These are phyloP conservation scores for Ophiocordyceps robertsii DNA, from an alignment of 2,329 filamentous ascomycete species.

Conservation along the genomic window DNA sequence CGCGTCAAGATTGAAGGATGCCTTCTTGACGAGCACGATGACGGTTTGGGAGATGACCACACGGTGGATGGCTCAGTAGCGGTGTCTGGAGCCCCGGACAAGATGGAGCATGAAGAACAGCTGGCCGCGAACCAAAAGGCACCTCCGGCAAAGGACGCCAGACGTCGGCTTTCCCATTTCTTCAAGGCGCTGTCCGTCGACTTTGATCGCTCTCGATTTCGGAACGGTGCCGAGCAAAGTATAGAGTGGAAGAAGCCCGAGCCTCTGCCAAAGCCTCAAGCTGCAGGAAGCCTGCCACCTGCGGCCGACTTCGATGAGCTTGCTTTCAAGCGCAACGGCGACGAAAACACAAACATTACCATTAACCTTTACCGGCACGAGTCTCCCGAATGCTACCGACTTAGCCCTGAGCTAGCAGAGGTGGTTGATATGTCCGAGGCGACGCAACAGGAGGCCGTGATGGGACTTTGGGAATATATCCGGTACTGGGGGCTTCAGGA, in stretches of 20 bases:
- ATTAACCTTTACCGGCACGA: slow-evolving; percentile 81
- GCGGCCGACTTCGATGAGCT: slow-evolving; percentile 78
- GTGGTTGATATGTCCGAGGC: slow-evolving; percentile 79
- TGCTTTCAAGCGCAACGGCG: slow-evolving; percentile 80
- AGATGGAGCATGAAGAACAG: slow-evolving; percentile 10
- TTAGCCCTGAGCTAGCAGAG: slow-evolving; percentile 68
- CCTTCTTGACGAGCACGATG: slow-evolving; percentile 57
- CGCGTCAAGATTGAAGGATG: slow-evolving; percentile 85
- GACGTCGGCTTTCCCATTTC: slow-evolving; percentile 59
- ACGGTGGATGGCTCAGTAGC: slow-evolving; percentile 27
- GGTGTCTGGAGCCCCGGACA: slow-evolving; percentile 17
- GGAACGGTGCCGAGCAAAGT: slow-evolving; percentile 37
- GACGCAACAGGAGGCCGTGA: slow-evolving; percentile 74
- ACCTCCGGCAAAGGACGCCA: slow-evolving; percentile 23
- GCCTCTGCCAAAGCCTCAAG: slow-evolving; percentile 33
- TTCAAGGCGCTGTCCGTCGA: slow-evolving; percentile 70
- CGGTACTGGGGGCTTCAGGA: slow-evolving; percentile 76
- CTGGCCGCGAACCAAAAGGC: slow-evolving; percentile 20
- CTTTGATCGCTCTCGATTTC: slow-evolving; percentile 50
- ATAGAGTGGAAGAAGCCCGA: slow-evolving; percentile 84
- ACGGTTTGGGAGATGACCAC: slow-evolving; percentile 24
- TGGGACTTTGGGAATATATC: slow-evolving; percentile 93
- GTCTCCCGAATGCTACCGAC: slow-evolving; percentile 67
- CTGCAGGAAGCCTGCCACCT: slow-evolving; percentile 29
- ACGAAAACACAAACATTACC: slow-evolving; percentile 84